Percentiles rank a stretch among this genome's conserved stretches.
Evolutionary conservation across 2,329 filamentous ascomycete genomes (phyloP).

Genomic region (Pseudogymnoascus sp.): DNA sequence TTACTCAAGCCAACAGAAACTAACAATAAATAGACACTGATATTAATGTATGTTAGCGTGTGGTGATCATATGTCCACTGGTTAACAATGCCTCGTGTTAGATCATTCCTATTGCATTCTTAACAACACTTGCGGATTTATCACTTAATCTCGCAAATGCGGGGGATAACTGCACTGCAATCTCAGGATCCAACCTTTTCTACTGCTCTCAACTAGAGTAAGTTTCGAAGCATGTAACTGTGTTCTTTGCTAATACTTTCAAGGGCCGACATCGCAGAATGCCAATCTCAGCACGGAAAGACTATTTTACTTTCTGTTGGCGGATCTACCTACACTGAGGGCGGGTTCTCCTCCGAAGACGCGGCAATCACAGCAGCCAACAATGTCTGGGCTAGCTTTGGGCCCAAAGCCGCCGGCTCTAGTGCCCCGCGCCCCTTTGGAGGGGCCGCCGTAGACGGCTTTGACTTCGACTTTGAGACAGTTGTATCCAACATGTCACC

Average conservation of each 20-base stretch:
- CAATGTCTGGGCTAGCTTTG: slow-evolving; percentile 64
- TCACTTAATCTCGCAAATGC: slow-evolving; percentile 59
- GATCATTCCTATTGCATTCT: slow-evolving; percentile 59
- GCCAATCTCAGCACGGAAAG: slow-evolving; percentile 57
- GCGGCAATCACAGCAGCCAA: slow-evolving; percentile 51
- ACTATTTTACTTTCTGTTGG: slow-evolving; percentile 67
- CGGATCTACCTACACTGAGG: slow-evolving; percentile 62
- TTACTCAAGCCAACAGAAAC: not conserved
- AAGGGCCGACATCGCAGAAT: slow-evolving; percentile 44
- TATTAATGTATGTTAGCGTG: slow-evolving; percentile 35
- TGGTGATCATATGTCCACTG: not conserved
- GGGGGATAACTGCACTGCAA: slow-evolving; percentile 53
- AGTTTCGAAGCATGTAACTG: slow-evolving; percentile 21
- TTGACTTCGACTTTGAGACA: slow-evolving; percentile 70
- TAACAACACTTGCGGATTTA: slow-evolving; percentile 48
- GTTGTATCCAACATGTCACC: slow-evolving; percentile 50
- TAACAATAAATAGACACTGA: slow-evolving; percentile 34
- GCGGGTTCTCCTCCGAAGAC: slow-evolving; percentile 50
- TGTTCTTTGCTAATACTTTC: slow-evolving; percentile 6
- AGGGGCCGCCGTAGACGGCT: slow-evolving; percentile 59
- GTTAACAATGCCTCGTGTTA: slow-evolving; percentile 25
- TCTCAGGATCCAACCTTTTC: slow-evolving; percentile 50
- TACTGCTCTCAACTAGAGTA: slow-evolving; percentile 60
- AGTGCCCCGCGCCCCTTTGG: slow-evolving; percentile 58
- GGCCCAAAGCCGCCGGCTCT: slow-evolving; percentile 41